phyloP scores from a whole-genome alignment of 2,329 filamentous ascomycete species.

The Ophiostoma piceae region DNA sequence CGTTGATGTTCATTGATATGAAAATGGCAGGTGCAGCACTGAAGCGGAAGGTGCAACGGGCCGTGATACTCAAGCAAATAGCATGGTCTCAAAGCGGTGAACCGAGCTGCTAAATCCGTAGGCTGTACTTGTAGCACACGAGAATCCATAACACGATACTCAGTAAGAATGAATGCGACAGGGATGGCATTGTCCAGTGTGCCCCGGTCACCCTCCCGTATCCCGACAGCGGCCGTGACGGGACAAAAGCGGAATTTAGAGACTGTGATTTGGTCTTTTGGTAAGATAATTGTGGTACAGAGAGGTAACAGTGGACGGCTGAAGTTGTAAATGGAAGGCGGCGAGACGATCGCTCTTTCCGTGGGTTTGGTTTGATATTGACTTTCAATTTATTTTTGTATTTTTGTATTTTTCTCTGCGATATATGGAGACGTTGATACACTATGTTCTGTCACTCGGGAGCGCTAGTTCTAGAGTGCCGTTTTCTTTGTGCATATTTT shows the following conservation, averaged over 20 bases:
- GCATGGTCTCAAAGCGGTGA: neutral
- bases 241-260: neutral
- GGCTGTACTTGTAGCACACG: neutral
- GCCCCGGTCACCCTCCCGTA: neutral
- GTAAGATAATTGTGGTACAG: no score
- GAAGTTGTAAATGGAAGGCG: constrained; percentile 1
- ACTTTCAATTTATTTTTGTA: neutral
- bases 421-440: no score
- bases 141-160: no score
- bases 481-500: constrained; percentile 1
- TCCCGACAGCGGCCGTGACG: constrained; percentile 6
- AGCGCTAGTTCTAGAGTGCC: constrained; percentile 7
- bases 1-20: neutral
- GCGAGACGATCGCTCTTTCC: neutral
- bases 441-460: neutral
- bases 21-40: constrained; percentile 1
- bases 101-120: neutral
- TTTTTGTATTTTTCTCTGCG: neutral
- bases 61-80: neutral
- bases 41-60: neutral
- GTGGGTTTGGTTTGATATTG: neutral
- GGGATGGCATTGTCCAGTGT: neutral
- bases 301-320: neutral
- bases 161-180: neutral
- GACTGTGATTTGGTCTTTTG: no score